Base-by-base conservation (phyloP, 2,329 filamentous ascomycete species). In the Aspergillus floridensis region DNA sequence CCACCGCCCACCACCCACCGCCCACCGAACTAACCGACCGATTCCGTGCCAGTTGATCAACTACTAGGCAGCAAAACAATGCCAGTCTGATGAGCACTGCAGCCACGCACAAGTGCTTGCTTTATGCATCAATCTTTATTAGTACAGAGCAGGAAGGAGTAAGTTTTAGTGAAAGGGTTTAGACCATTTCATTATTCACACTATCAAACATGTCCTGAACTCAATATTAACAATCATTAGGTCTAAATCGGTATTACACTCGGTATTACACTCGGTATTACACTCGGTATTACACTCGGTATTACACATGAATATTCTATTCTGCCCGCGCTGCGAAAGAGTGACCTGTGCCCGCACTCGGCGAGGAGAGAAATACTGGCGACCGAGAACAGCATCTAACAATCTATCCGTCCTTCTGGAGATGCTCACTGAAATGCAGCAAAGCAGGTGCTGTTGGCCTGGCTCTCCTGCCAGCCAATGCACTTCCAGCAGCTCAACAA, bases 401-500 rank as follows among this genome's bases (percentile, higher is more conserved):
- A 35, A 10, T 38, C 38, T 32, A 24, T 21, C 12, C 14, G 26
- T 3, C n/a, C 1, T 22, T 16, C 11, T 3, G n/a, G n/a, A 21
- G 22, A 26, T 5, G 10, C 21, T 55, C 10, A 55, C 21, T 19
- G n/a, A 19, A 63, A 61, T 5, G 56, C 59, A 11, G 59, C 50
- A 44, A 63, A 63, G 44, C 59, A 59, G 14, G 56, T 57, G 46
- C 54, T 58, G 29, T 61, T 54, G 6, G 59, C 59, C 26, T 61
- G 47, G 10, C 53, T 47, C 31, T 62, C 57, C 57, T 58, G 47
- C 62, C 62, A 64, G 26, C 63, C 64, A 48, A 66, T 21, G 26
- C 64, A 65, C 53, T 65, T 65, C 61, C 61, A 65, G 49, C 63
- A 65, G 44, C 44, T 65, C 56, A 66, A 49, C 49, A 65, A 32